Evolutionary conservation across 78 protist species (phyloP), one percentile per base, ranked within the genome.

Genomic region (Pigoraptor vietnamica): DNA sequence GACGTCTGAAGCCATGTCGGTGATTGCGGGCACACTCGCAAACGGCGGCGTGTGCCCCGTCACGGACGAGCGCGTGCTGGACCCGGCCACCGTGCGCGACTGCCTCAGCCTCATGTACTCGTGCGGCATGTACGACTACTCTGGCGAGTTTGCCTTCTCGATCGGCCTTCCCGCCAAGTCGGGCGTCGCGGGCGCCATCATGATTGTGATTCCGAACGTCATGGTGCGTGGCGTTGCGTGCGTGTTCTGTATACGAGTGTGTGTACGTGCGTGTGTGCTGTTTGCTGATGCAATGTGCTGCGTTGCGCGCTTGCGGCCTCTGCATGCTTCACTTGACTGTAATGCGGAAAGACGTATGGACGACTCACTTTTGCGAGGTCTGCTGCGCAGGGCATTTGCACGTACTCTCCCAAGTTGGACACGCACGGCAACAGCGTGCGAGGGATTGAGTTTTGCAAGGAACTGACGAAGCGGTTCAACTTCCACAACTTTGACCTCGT

Each of bases 51-150:
- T 81, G n/a, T 29, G 56, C 94, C 96, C 97, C 23, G 0, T 92
- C 24, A 92, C 97, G 19, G 94, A 55, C 29, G 95, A n/a, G 37
- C 33, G 23, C 25, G 88, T 90, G 32, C 0, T 95, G 39, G 0
- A 21, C 0, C 55, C 40, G 23, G 48, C 0, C 23, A 24, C 39
- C 24, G 94, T 92, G 25, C 0, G 56, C 29, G 0, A 67, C 56
- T 1, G 86, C 23, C 93, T 94, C 32, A 2, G 37, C 9, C 29
- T 90, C 25, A 90, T 95, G 94, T 37, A 1, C 39, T n/a, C 91
- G 48, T 93, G 95, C 25, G 97, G 97, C 37, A 92, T 96, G 96
- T 95, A 95, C 88, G 97, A 96, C 38, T 93, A 86, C 48, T 38
- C 90, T 25, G 97, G 97, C 34, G 90, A 84, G 83, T 96, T 37